Conservation (phyloP, 805 yeast species). For the Hanseniaspora nectarophila region DNA sequence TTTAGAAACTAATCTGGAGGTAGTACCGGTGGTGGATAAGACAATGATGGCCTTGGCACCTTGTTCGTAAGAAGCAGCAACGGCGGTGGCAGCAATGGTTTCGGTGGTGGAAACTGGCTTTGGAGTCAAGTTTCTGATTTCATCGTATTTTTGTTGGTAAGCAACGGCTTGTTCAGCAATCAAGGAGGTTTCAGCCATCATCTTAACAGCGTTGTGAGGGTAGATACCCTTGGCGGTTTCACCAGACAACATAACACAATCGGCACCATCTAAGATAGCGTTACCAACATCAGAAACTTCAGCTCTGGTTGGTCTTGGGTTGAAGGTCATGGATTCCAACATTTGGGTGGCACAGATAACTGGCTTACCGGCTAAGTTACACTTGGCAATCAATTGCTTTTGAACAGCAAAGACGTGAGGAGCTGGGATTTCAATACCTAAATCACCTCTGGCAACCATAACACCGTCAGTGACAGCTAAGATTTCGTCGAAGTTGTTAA, state of each 20-base stretch:
- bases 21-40: constrained; percentile 85
- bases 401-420: constrained; percentile 97
- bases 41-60: constrained; percentile 93
- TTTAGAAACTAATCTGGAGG: constrained; percentile 93
- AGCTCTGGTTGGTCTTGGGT: constrained; percentile 99
- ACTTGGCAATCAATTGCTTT: constrained; percentile 97
- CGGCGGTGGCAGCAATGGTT: constrained; percentile 95
- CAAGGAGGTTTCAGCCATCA: constrained; percentile 96
- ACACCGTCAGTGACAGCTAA: constrained; percentile 94
- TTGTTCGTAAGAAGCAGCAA: constrained; percentile 91
- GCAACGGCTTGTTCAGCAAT: constrained; percentile 96
- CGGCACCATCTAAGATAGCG: constrained; percentile 98
- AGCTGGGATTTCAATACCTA: constrained; percentile 99
- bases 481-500: constrained; percentile 96
- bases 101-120: constrained; percentile 89
- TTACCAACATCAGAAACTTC: constrained; percentile 99
- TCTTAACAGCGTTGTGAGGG: constrained; percentile 93
- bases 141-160: constrained; percentile 72
- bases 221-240: constrained; percentile 99
- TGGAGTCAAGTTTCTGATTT: constrained; percentile 70
- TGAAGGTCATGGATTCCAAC: constrained; percentile 98
- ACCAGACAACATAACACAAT: constrained; percentile 99
- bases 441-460: constrained; percentile 99
- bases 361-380: constrained; percentile 98
- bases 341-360: constrained; percentile 99